phyloP scores from a whole-genome alignment of 257 asterid species.

The Solanum pimpinellifolium region DNA sequence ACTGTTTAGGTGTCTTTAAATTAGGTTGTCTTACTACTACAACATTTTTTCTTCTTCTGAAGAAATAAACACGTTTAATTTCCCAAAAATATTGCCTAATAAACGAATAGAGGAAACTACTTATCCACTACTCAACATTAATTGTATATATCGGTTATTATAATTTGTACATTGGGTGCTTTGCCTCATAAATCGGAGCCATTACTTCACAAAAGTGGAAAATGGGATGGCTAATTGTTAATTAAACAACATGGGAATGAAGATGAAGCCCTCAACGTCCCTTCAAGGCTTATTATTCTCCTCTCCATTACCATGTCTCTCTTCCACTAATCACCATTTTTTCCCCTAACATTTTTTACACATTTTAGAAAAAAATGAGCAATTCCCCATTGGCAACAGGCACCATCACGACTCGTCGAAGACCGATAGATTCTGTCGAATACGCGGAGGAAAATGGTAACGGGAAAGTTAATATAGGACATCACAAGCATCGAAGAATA shows the following conservation, averaged over 20 bases:
- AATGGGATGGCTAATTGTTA: neutral
- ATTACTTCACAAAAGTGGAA: neutral
- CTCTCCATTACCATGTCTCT: neutral
- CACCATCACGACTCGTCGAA: constrained; percentile 8
- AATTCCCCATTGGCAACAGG: neutral
- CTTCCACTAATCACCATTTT: neutral
- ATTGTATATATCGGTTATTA: neutral
- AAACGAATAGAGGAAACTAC: neutral
- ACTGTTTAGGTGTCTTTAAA: neutral
- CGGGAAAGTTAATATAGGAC: neutral
- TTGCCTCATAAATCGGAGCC: constrained; percentile 16
- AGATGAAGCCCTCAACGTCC: neutral
- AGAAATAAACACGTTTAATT: neutral
- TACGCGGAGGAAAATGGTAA: constrained; percentile 6
- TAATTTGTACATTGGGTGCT: neutral
- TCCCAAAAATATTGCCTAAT: neutral
- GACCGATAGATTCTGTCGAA: constrained; percentile 1
- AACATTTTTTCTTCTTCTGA: neutral
- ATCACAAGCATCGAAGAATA: neutral
- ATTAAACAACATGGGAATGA: neutral
- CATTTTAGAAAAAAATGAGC: neutral
- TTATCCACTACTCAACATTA: neutral
- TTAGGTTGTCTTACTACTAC: neutral
- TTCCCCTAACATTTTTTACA: neutral
- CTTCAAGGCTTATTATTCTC: neutral